A percentile compares a stretch with the other conserved stretches of the same genome.
phyloP scores from a whole-genome alignment of 768 basidiomycete species.

The Tulasnella calospora region DNA sequence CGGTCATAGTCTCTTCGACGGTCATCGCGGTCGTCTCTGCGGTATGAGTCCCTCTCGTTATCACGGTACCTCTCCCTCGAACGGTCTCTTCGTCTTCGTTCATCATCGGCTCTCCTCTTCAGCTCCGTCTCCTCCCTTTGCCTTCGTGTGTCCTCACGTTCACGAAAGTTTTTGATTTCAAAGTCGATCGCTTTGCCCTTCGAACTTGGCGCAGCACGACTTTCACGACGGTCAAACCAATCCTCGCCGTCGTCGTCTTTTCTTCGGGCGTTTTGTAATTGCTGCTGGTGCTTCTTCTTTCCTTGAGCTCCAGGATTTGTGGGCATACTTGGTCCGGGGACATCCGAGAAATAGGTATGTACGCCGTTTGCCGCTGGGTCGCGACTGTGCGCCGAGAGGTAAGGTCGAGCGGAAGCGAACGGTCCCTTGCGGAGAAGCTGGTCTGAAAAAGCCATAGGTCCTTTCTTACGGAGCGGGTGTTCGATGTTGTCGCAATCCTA shows the following conservation, averaged over 20 bases:
- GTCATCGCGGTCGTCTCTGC: neutral
- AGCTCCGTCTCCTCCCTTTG: neutral
- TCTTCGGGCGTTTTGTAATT: neutral
- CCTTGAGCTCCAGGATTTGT: slow-evolving; percentile 1
- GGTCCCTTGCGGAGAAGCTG: neutral
- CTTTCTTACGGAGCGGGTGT: neutral
- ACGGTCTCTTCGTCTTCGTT: neutral
- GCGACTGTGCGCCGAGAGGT: neutral
- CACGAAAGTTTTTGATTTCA: slow-evolving; percentile 5
- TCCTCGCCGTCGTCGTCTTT: neutral
- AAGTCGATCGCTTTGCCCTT: slow-evolving; percentile 10
- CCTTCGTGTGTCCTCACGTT: neutral
- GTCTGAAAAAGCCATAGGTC: slow-evolving; percentile 9
- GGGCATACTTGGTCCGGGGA: neutral
- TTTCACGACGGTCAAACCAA: neutral
- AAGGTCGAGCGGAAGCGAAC: neutral
- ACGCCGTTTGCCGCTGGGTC: neutral
- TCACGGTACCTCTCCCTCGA: neutral
- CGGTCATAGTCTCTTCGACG: slow-evolving; percentile 11
- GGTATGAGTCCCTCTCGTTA: neutral
- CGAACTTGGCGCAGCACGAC: neutral
- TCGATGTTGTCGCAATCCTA: slow-evolving; percentile 12
- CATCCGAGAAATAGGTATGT: neutral
- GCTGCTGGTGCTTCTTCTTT: neutral
- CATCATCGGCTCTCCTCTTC: neutral